A percentile compares a stretch with the other conserved stretches of the same genome.
phyloP scores from a whole-genome alignment of 169 alveolate species.

The Eimeria sp. region DNA sequence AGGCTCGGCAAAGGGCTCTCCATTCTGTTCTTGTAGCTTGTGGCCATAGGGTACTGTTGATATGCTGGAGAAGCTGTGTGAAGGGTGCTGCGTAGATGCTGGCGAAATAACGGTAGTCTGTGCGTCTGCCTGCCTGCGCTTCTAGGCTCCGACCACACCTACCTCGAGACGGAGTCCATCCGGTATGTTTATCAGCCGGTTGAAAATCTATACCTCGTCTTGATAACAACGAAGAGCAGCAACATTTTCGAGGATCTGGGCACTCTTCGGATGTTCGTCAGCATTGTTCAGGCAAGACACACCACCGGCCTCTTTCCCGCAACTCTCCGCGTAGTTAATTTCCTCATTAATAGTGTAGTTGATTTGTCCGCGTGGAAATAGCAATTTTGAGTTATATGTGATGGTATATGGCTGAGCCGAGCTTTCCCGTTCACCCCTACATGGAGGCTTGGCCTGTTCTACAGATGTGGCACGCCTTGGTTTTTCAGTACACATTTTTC shows the following conservation, averaged over 20 bases:
- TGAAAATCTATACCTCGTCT: slow-evolving; percentile 91
- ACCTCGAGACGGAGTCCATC: slow-evolving; percentile 92
- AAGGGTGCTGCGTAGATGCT: not conserved
- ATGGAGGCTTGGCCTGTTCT: not conserved
- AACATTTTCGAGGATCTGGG: slow-evolving; percentile 95
- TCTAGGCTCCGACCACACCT: slow-evolving; percentile 91
- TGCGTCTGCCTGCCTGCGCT: not conserved
- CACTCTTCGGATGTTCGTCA: slow-evolving; percentile 91
- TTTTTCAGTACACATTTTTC: not conserved
- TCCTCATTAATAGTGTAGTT: not conserved
- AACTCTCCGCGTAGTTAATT: not conserved
- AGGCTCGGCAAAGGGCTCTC: not conserved
- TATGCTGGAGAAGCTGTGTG: not conserved
- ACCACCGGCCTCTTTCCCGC: not conserved
- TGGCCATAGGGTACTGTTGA: not conserved
- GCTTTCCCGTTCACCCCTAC: not conserved
- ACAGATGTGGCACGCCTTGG: not conserved
- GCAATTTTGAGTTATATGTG: not conserved
- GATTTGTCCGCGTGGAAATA: not conserved
- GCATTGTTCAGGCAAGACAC: slow-evolving; percentile 88
- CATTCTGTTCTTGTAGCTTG: not conserved
- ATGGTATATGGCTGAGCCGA: not conserved
- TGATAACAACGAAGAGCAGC: slow-evolving; percentile 92
- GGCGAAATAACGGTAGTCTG: not conserved
- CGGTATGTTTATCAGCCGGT: slow-evolving; percentile 95